Evolutionary conservation across 768 basidiomycete genomes (phyloP), one percentile per base, ranked within the genome.

Genomic region (Favolaschia claudopus): DNA sequence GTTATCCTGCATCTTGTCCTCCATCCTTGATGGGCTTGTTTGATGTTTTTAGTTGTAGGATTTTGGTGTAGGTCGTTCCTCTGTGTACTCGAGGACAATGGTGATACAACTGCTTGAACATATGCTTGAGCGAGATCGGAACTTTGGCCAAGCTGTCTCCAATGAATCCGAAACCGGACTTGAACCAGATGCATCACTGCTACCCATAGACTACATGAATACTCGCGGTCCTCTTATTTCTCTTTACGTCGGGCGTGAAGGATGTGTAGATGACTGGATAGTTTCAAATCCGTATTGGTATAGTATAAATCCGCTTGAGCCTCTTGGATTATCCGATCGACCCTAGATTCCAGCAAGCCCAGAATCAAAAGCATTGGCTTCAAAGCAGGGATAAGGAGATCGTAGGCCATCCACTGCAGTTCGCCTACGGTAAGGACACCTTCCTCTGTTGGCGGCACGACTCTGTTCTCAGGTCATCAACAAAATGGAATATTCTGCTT

Each of bases 341-440:
- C 86, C 52, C 80, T 79, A 55, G 79, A 77, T 42, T 85, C 83
- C 24, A 82, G 74, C 49, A 88, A 73, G 7, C 83, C 86, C 43
- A 77, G 72, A 38, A 77, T 76, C 44, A 88, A 70, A 67, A 89
- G 82, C 36, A 88, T 76, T 14, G 87, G 86, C 50, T 81, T 83
- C 59, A 90, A 70, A 5, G 87, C 85, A 29, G 86, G 86, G 33
- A 90, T 75, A 60, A 89, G 79, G 22, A 84, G 77, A 62, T 90
- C 89, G 64, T 84, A 85, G 60, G 85, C 83, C 85, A 89, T 85
- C 89, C 89, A 90, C 36, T 88, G 86, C 20, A 90, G 72, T 65
- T 90, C 87, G 7, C 87, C 89, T 45, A 88, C 81, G 22, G 86
- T 88, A 32, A 89, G 78, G 32, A 82, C 77, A 49, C 81, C 74